Conservation (phyloP, 1,139 yeast genomes). For the Lodderomyces metapsilosis region DNA sequence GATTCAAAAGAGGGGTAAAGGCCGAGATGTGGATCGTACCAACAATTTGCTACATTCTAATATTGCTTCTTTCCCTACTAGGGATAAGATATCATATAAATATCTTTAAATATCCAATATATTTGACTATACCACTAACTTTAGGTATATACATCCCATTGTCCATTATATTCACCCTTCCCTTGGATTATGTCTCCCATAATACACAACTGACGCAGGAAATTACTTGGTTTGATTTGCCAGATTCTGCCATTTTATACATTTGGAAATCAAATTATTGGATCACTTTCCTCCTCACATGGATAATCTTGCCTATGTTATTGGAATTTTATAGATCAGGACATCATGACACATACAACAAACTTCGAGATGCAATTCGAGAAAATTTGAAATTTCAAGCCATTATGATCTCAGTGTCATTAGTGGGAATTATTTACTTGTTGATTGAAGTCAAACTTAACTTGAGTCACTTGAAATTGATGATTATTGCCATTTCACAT, state of each 20-base stretch:
- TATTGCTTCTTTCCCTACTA: conserved; percentile 29
- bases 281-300: conserved; percentile 73
- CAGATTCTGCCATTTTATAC: conserved; percentile 46
- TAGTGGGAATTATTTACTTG: conserved; percentile 59
- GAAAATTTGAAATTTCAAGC: conserved; percentile 62
- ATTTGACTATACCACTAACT: conserved; percentile 32
- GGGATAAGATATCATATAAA: conserved; percentile 41
- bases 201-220: conserved; percentile 18
- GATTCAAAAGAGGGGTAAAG: too few species aligned
- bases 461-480: conserved; percentile 56
- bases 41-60: conserved; percentile 26
- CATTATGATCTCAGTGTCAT: conserved; percentile 51
- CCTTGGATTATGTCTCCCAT: conserved; percentile 41
- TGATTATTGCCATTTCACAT: conserved; percentile 75
- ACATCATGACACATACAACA: conserved; percentile 45
- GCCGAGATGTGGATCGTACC: conserved; percentile 32
- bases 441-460: conserved; percentile 61
- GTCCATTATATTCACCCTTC: conserved; percentile 40
- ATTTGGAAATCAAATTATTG: conserved; percentile 79
- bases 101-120: conserved; percentile 34
- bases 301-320: conserved; percentile 68
- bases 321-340: conserved; percentile 78
- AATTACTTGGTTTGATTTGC: conserved; percentile 26
- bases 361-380: conserved; percentile 56
- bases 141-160: conserved; percentile 45